These are phyloP conservation scores for Phytopythium mirpurense DNA, from an alignment of 352 stramenopile genomes.

Conservation along the genomic window DNA sequence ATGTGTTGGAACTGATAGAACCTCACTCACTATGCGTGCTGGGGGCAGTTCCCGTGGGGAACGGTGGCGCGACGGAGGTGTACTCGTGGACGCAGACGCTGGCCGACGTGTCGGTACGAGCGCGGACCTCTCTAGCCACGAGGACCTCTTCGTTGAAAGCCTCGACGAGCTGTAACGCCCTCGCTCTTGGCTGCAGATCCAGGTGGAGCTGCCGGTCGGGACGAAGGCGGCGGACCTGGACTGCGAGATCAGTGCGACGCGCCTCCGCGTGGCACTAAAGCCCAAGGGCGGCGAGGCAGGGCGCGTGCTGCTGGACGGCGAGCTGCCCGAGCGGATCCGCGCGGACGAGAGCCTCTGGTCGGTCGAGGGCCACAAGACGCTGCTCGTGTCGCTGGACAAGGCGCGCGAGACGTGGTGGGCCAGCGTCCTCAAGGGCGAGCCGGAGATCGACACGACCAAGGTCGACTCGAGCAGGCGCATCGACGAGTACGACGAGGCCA, in stretches of 20 bases:
- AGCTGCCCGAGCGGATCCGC: constrained; percentile 92
- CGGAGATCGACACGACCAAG: constrained; percentile 96
- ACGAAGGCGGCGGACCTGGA: constrained; percentile 90
- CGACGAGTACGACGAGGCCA: constrained; percentile 95
- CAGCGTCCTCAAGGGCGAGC: constrained; percentile 85
- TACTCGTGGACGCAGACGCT: constrained; percentile 99
- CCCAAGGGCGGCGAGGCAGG: neutral
- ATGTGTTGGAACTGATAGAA: too few species aligned
- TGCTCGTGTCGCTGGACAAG: constrained; percentile 94
- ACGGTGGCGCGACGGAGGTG: constrained; percentile 77
- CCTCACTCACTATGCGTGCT: neutral
- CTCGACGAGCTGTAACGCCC: neutral
- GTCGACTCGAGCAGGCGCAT: constrained; percentile 97
- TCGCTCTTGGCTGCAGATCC: constrained; percentile 35
- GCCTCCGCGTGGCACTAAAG: constrained; percentile 85
- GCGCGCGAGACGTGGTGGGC: constrained; percentile 98
- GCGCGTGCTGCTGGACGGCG: constrained; percentile 62
- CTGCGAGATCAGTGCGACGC: constrained; percentile 84
- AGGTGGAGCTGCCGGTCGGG: constrained; percentile 82
- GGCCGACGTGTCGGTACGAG: constrained; percentile 88
- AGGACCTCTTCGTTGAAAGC: neutral
- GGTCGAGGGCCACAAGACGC: constrained; percentile 60
- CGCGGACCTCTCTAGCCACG: neutral
- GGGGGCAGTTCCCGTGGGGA: constrained; percentile 80
- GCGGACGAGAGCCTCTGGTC: constrained; percentile 98